Evolutionary conservation across 257 asterid genomes (phyloP).

Genomic region (Jaltomata sinuosa): DNA sequence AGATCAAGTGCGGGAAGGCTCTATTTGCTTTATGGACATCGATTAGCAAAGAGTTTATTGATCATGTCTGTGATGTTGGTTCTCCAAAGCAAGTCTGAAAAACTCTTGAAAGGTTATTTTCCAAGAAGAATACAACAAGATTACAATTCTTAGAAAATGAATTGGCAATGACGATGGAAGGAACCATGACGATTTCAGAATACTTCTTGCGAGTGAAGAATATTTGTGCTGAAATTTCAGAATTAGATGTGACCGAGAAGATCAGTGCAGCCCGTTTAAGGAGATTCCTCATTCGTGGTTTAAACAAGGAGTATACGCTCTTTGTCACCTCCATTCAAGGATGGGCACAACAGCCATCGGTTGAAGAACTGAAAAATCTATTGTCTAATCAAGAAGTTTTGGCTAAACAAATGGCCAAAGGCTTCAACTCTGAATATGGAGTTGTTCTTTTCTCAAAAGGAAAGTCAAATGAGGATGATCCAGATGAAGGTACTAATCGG

Average conservation of each 20-base stretch:
- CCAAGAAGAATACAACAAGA: constrained; percentile 3
- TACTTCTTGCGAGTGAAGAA: not conserved
- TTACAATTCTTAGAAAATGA: not conserved
- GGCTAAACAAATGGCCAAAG: constrained; percentile 11
- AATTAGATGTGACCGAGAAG: not conserved
- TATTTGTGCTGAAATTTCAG: constrained; percentile 6
- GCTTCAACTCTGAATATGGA: not conserved
- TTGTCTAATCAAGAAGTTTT: constrained; percentile 14
- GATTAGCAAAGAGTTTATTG: not conserved
- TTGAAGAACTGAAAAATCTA: not conserved
- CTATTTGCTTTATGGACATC: constrained; percentile 6
- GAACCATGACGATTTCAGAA: not conserved
- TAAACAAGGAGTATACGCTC: no score
- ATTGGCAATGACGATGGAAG: not conserved
- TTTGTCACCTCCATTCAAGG: not conserved
- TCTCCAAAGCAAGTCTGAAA: not conserved
- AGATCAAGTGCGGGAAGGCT: constrained; percentile 11
- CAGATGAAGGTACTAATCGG: no score
- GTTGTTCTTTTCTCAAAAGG: not conserved
- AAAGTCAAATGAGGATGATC: not conserved
- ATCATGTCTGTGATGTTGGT: not conserved
- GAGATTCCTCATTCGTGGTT: no score
- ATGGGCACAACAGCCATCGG: not conserved
- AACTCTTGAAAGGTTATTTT: not conserved
- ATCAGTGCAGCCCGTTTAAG: no score